A percentile compares a stretch with the other conserved stretches of the same genome.
phyloP scores from a whole-genome alignment of 73 alveolate species.

The Symbiodinium natans region DNA sequence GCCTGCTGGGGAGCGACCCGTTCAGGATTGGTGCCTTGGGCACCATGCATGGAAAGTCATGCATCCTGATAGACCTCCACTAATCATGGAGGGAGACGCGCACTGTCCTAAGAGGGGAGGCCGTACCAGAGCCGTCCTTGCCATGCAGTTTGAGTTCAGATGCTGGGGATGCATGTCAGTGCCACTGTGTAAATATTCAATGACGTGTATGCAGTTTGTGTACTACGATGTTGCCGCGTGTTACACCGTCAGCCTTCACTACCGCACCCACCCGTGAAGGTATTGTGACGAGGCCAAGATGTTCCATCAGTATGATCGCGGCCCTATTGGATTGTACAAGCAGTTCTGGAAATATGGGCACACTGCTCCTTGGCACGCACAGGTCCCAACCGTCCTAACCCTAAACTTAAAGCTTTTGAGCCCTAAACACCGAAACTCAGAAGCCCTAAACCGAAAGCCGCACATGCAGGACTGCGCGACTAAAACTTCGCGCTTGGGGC shows the following conservation, averaged over 20 bases:
- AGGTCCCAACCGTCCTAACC: neutral
- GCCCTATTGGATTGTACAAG: conserved; percentile 64
- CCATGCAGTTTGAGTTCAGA: too few species aligned
- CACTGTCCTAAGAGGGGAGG: neutral
- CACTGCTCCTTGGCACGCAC: conserved; percentile 16
- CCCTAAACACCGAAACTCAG: too few species aligned
- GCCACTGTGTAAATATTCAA: too few species aligned
- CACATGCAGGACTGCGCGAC: too few species aligned
- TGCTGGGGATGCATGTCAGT: too few species aligned
- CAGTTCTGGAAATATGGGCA: conserved; percentile 93
- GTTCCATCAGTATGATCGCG: conserved; percentile 87
- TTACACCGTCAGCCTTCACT: too few species aligned
- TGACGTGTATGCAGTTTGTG: too few species aligned
- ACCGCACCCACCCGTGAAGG: conserved; percentile 20
- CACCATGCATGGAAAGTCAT: neutral
- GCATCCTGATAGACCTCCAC: neutral
- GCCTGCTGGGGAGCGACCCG: neutral
- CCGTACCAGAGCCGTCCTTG: too few species aligned
- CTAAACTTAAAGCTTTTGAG: too few species aligned
- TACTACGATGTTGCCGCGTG: too few species aligned
- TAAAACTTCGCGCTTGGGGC: too few species aligned
- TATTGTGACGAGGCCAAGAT: conserved; percentile 62
- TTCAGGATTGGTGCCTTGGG: neutral
- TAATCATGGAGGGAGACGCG: neutral
- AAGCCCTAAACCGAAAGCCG: too few species aligned